These are phyloP conservation scores for Mycosphaerella arachidis DNA, from an alignment of 2,329 filamentous ascomycete genomes.

Conservation along the genomic window DNA sequence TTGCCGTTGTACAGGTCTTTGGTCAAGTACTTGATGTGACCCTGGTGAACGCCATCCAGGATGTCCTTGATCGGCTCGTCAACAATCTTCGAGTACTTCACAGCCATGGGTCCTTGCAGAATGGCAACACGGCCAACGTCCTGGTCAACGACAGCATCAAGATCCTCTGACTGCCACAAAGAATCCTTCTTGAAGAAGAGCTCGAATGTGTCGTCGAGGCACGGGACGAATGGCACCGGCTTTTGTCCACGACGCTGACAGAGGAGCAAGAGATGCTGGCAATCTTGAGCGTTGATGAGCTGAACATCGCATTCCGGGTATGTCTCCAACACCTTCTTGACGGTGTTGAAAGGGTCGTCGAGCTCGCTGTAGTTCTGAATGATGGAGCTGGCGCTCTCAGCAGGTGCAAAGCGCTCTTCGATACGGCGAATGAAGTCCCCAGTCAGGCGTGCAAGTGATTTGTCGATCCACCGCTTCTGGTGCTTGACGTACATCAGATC, in stretches of 20 bases:
- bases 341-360: constrained; percentile 69
- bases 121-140: constrained; percentile 96
- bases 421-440: constrained; percentile 95
- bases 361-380: constrained; percentile 90
- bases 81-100: constrained; percentile 79
- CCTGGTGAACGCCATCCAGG: constrained; percentile 80
- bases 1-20: constrained; percentile 75
- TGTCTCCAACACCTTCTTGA: constrained; percentile 72
- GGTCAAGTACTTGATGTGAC: constrained; percentile 76
- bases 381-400: constrained; percentile 66
- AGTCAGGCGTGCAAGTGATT: constrained; percentile 74
- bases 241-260: constrained; percentile 92
- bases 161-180: constrained; percentile 96
- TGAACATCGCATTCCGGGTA: constrained; percentile 86
- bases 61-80: constrained; percentile 96
- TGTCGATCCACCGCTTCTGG: constrained; percentile 86
- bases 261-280: constrained; percentile 91
- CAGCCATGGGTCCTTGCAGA: constrained; percentile 88
- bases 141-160: constrained; percentile 91
- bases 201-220: constrained; percentile 95
- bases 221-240: constrained; percentile 90
- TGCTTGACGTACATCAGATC: constrained; percentile 90
- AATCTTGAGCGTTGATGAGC: constrained; percentile 96
- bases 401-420: constrained; percentile 88
- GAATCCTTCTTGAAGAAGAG: constrained; percentile 99